A percentile compares a stretch with the other conserved stretches of the same genome.
Conservation (phyloP, 2,329 filamentous ascomycete species). For the Sporothrix variecibatus region DNA sequence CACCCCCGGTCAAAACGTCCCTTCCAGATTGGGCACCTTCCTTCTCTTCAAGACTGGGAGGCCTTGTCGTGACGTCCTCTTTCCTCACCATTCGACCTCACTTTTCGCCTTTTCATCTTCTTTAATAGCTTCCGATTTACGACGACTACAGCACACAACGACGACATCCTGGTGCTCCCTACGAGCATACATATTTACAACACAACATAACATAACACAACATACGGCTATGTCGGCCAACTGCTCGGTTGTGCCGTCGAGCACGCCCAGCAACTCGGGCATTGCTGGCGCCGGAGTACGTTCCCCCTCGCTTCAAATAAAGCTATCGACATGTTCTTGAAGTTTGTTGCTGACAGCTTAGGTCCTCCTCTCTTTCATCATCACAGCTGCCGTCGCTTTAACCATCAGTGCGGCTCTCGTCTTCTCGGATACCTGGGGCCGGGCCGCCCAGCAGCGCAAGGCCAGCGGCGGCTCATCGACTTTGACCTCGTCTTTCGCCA, state of each 20-base stretch:
- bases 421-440: slow-evolving; percentile 49
- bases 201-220: background rate
- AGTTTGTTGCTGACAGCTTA: slow-evolving; percentile 33
- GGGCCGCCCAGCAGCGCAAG: slow-evolving; percentile 39
- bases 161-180: background rate
- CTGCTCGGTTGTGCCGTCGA: slow-evolving; percentile 48
- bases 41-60: background rate
- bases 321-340: background rate
- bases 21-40: background rate
- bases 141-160: background rate
- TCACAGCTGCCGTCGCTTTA: slow-evolving; percentile 61
- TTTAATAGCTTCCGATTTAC: too few relatives aligned
- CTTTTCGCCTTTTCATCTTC: background rate
- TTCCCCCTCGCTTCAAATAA: slow-evolving; percentile 9
- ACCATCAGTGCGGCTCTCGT: slow-evolving; percentile 58
- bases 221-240: slow-evolving; percentile 34
- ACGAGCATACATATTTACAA: background rate
- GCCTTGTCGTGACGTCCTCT: slow-evolving; percentile 5
- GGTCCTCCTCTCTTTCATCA: slow-evolving; percentile 67
- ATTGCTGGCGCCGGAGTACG: slow-evolving; percentile 60
- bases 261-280: slow-evolving; percentile 54
- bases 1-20: background rate
- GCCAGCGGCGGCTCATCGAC: slow-evolving; percentile 37
- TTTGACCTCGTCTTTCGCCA: background rate
- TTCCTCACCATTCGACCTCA: background rate